A percentile compares a stretch with the other conserved stretches of the same genome.
These are phyloP conservation scores for Psilocybe mexicana DNA, from an alignment of 1,284 basidiomycete species.

Conservation along the genomic window DNA sequence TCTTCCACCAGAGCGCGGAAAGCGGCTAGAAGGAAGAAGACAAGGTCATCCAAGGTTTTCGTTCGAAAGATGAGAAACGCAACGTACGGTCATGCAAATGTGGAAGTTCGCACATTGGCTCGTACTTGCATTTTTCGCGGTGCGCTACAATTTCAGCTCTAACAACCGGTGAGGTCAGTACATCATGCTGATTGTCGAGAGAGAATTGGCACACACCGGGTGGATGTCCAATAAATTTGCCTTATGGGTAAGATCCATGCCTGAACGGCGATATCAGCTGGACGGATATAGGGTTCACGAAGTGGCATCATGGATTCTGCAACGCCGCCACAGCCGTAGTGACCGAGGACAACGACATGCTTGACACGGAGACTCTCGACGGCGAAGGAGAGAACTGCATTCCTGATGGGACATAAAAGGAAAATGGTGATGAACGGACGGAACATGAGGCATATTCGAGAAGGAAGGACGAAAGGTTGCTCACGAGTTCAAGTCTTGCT, in stretches of 20 bases:
- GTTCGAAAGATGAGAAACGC: neutral
- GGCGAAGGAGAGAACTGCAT: conserved; percentile 37
- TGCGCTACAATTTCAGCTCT: conserved; percentile 33
- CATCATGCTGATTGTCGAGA: neutral
- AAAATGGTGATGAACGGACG: neutral
- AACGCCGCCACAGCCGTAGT: conserved; percentile 42
- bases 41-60: no score
- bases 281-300: conserved; percentile 10
- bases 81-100: conserved; percentile 32
- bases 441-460: neutral
- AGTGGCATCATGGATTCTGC: conserved; percentile 32
- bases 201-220: conserved; percentile 20
- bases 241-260: conserved; percentile 36
- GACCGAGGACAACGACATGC: conserved; percentile 39
- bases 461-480: neutral
- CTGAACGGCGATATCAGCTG: conserved; percentile 28
- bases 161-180: neutral
- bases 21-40: conserved; percentile 25
- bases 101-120: conserved; percentile 19
- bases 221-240: conserved; percentile 31
- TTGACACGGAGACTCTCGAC: conserved; percentile 33
- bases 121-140: conserved; percentile 18
- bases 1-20: conserved; percentile 41
- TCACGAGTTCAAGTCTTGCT: conserved; percentile 32
- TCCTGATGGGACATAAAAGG: conserved; percentile 21